phyloP scores from a whole-genome alignment of 352 stramenopile genomes.

The Pythium insidiosum region DNA sequence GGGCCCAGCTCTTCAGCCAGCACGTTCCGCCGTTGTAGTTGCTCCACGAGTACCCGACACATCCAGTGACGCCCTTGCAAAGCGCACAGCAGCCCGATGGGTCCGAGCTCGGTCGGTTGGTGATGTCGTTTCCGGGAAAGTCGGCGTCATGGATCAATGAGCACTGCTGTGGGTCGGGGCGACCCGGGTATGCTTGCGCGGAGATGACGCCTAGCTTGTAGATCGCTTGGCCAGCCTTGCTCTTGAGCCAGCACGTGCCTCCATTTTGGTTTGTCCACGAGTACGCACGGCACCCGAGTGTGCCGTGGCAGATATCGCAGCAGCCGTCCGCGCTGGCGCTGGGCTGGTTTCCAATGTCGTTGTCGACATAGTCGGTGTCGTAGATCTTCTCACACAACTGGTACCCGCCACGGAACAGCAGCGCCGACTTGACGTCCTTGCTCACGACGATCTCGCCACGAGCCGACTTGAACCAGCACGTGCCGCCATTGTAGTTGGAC shows the following conservation, averaged over 20 bases:
- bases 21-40: constrained; percentile 12
- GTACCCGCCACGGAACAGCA: background rate
- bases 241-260: constrained; percentile 8
- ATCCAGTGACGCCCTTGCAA: constrained; percentile 10
- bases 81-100: constrained; percentile 18
- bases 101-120: constrained; percentile 5
- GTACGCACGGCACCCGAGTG: constrained; percentile 4
- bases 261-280: constrained; percentile 7
- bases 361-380: constrained; percentile 5
- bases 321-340: background rate
- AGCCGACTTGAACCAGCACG: constrained; percentile 16
- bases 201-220: background rate
- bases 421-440: constrained; percentile 1
- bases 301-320: constrained; percentile 5
- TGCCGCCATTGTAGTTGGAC: constrained; percentile 12
- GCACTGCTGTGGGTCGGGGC: background rate
- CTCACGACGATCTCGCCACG: constrained; percentile 1
- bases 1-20: constrained; percentile 10
- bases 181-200: background rate
- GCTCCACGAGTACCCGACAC: constrained; percentile 12
- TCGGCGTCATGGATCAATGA: constrained; percentile 14
- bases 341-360: constrained; percentile 5
- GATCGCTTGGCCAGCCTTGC: background rate
- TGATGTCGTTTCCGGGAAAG: constrained; percentile 24
- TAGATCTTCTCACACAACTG: background rate